Conservation (phyloP, 139 green algal genomes). For the Choricystis sp. region DNA sequence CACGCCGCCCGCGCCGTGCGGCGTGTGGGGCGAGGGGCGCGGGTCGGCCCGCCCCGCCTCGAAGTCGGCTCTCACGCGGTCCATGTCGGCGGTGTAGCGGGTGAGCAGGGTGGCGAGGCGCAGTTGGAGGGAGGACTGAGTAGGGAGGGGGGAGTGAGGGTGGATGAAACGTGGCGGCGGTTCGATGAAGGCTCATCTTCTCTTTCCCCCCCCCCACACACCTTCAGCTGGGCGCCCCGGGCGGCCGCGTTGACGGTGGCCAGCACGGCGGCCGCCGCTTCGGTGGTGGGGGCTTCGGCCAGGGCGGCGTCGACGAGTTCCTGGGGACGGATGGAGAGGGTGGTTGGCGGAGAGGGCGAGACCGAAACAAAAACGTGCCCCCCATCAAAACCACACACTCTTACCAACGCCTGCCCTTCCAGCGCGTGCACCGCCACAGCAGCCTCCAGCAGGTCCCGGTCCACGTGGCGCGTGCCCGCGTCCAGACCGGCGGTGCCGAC, state of each 20-base stretch:
- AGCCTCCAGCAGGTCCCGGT: background rate
- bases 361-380: no score
- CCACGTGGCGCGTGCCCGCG: background rate
- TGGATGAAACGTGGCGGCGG: background rate
- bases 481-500: background rate
- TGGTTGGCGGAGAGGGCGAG: no score
- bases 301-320: background rate
- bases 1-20: conserved; percentile 63
- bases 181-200: no score
- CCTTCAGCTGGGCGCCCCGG: background rate
- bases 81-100: conserved; percentile 57
- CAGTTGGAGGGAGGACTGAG: background rate
- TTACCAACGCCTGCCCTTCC: background rate
- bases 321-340: no score
- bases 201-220: no score
- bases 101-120: background rate
- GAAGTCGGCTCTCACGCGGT: conserved; percentile 68
- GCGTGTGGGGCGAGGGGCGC: conserved; percentile 51
- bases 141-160: background rate
- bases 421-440: background rate
- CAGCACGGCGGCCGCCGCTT: background rate
- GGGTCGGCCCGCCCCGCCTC: conserved; percentile 70
- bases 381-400: no score
- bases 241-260: background rate
- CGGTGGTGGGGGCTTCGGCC: background rate